These are phyloP conservation scores for Paramecium sonneborni DNA, from an alignment of 73 alveolate species.

Conservation along the genomic window DNA sequence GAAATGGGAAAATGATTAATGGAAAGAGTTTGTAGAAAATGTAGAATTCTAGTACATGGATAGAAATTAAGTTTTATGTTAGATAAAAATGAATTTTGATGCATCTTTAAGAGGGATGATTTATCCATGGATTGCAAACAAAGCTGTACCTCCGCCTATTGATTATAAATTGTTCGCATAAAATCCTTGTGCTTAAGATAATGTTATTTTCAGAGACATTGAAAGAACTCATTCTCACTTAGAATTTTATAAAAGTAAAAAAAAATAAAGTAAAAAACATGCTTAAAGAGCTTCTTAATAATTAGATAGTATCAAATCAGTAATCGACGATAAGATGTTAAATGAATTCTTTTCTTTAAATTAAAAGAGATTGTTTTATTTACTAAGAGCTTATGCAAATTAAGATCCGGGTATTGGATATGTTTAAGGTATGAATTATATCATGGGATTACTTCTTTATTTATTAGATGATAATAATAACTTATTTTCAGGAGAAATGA, in stretches of 20 bases:
- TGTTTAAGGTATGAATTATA: constrained; percentile 55
- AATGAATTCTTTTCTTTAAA: not conserved
- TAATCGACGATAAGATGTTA: not conserved
- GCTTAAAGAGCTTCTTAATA: not conserved
- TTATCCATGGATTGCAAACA: constrained; percentile 44
- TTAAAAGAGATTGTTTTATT: constrained; percentile 12
- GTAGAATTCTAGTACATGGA: not conserved
- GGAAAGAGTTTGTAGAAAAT: not conserved
- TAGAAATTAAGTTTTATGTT: not conserved
- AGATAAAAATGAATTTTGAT: not conserved
- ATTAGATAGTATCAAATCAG: not conserved
- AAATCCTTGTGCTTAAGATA: not conserved
- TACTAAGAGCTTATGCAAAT: constrained; percentile 44
- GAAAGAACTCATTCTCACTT: constrained; percentile 17
- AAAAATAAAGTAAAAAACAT: not conserved
- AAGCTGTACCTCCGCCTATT: not conserved
- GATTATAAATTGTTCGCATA: not conserved
- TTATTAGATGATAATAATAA: constrained; percentile 2
- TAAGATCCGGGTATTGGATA: constrained; percentile 33
- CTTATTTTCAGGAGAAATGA: not conserved
- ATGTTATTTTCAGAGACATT: not conserved
- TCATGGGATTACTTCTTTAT: not conserved
- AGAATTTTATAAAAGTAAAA: constrained; percentile 15
- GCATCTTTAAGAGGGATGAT: not conserved
- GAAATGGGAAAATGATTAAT: constrained; percentile 19